A percentile compares a stretch with the other conserved stretches of the same genome.
Conservation (phyloP, 2,329 filamentous ascomycete species). For the Neonectria hederae region DNA sequence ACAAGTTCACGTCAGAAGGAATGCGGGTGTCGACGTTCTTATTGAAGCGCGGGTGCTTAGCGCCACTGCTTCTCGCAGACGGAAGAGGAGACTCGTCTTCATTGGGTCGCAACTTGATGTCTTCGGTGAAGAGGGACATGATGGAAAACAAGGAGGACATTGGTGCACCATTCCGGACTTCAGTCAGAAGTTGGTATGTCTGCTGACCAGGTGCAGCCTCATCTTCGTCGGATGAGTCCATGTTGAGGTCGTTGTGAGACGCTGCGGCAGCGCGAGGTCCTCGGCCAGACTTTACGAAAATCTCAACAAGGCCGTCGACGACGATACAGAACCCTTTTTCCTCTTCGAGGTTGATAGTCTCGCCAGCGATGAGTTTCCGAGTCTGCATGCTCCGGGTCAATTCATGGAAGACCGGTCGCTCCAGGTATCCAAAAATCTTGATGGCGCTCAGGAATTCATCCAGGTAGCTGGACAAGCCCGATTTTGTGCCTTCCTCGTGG, state of each 20-base stretch:
- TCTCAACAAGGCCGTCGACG: slow-evolving; percentile 94
- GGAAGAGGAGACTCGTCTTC: slow-evolving; percentile 59
- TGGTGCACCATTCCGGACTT: slow-evolving; percentile 96
- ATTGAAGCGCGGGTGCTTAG: slow-evolving; percentile 43
- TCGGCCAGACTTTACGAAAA: slow-evolving; percentile 92
- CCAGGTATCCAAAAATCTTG: slow-evolving; percentile 97
- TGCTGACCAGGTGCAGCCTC: slow-evolving; percentile 74
- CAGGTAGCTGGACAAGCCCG: slow-evolving; percentile 92
- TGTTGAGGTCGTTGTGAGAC: slow-evolving; percentile 36
- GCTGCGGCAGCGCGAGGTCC: slow-evolving; percentile 52
- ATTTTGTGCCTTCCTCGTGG: slow-evolving; percentile 88
- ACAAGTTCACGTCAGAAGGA: slow-evolving; percentile 39
- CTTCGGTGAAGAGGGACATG: slow-evolving; percentile 95
- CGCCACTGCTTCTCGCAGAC: slow-evolving; percentile 40
- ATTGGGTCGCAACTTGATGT: slow-evolving; percentile 82
- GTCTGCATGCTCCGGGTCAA: slow-evolving; percentile 99
- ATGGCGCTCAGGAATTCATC: slow-evolving; percentile 99
- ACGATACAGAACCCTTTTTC: slow-evolving; percentile 98
- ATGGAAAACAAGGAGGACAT: slow-evolving; percentile 99
- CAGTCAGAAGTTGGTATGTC: slow-evolving; percentile 92
- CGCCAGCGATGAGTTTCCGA: slow-evolving; percentile 91
- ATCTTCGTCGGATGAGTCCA: slow-evolving; percentile 70
- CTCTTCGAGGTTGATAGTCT: slow-evolving; percentile 94
- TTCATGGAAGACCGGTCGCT: slow-evolving; percentile 96
- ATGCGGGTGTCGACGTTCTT: slow-evolving; percentile 25